Evolutionary conservation across 108 stramenopile species (phyloP), one percentile per base, ranked within the genome.

Genomic region (Conticribra weissflogii): DNA sequence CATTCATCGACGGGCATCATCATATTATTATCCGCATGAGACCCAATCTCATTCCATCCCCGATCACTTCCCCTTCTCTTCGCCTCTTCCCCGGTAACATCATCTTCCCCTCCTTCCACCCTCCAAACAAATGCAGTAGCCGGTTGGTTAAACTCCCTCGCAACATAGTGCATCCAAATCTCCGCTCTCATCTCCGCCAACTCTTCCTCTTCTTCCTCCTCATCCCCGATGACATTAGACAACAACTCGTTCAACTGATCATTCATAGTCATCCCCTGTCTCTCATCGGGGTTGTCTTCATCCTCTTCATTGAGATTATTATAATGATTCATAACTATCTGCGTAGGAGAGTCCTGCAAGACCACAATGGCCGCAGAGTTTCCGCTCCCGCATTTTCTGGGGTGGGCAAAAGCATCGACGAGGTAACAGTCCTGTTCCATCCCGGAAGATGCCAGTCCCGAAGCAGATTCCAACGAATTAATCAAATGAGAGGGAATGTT

Each of bases 281-380:
- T 46, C 15, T 68, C 54, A 12, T 59, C 34, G 16, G 80, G 71
- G 25, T 72, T 63, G 41, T 55, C 54, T 25, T 45, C 32, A 17
- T 63, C 25, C 16, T 31, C 59, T 19, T 52, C 71, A 2, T 41
- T 67, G 23, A 45, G 5, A 41, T 34, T 67, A 7, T 31, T 28
- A 15, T 45, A 18, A 56, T 31, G 27, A 17, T 67, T 44, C 25
- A 33, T 54, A 50, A 67, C 29, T 44, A 54, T 22, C 25, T 46
- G 41, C 0, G 54, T 9, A 9, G 66, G 70, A 5, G 53, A 46
- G 3, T 33, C 74, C n/a, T 86, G 64, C 69, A 94, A 63, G 14
- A 98, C 58, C 14, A 98, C 97, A 27, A 99, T 91, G n/a, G 88
- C 96, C 21, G 98, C 98, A 18, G 97, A 93, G 67, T 99, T 99